A percentile compares a stretch with the other conserved stretches of the same genome.
Conservation (phyloP, 768 basidiomycete genomes). For the Mycena vulgaris region DNA sequence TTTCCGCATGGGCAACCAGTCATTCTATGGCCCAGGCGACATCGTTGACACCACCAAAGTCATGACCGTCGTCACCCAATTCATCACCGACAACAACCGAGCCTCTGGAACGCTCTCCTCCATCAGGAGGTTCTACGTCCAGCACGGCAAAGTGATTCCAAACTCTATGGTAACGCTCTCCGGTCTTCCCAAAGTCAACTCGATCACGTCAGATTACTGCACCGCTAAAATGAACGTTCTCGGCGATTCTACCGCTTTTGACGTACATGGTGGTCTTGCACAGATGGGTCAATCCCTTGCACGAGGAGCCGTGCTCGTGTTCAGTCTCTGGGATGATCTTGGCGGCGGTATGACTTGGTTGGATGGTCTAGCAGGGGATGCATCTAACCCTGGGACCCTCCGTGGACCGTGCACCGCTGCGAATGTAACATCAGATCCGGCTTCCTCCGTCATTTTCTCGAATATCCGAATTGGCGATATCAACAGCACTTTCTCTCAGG, state of each 20-base stretch:
- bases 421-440: conserved; percentile 47
- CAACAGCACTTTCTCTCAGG: conserved; percentile 51
- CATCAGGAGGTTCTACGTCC: conserved; percentile 58
- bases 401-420: conserved; percentile 56
- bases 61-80: conserved; percentile 61
- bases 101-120: conserved; percentile 53
- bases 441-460: conserved; percentile 52
- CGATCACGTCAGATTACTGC: conserved; percentile 55
- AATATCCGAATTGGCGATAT: conserved; percentile 58
- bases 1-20: conserved; percentile 55
- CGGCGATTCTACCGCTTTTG: conserved; percentile 53
- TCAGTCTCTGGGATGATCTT: conserved; percentile 57
- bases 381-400: conserved; percentile 46
- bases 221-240: conserved; percentile 51
- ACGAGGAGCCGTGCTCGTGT: conserved; percentile 53
- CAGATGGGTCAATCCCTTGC: conserved; percentile 46
- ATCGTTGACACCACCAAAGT: conserved; percentile 53
- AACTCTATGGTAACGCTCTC: conserved; percentile 51
- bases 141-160: conserved; percentile 54
- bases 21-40: conserved; percentile 53
- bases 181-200: conserved; percentile 49
- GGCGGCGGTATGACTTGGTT: conserved; percentile 56
- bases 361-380: conserved; percentile 44
- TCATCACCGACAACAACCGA: conserved; percentile 54
- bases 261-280: conserved; percentile 48